A percentile compares a stretch with the other conserved stretches of the same genome.
phyloP scores from a whole-genome alignment of 1,284 basidiomycete genomes.

The Trametes versicolor region DNA sequence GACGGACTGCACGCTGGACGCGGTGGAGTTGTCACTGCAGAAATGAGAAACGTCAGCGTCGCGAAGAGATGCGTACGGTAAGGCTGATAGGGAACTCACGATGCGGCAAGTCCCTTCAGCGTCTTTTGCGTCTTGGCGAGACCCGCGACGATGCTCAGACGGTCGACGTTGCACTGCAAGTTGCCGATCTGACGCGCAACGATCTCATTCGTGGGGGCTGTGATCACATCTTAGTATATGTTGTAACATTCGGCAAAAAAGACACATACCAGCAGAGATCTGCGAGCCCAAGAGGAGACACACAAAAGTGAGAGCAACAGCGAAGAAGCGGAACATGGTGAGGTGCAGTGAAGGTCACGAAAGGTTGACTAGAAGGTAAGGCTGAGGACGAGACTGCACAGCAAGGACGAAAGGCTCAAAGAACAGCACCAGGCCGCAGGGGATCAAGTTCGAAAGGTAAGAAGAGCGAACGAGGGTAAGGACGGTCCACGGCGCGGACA shows the following conservation, averaged over 20 bases:
- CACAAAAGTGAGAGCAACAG: conserved; percentile 26
- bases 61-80: not conserved
- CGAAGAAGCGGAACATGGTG: conserved; percentile 26
- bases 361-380: not conserved
- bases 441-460: not conserved
- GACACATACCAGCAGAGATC: conserved; percentile 25
- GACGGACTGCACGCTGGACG: conserved; percentile 40
- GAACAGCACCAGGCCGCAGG: conserved; percentile 13
- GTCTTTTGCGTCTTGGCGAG: conserved; percentile 44
- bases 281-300: conserved; percentile 29
- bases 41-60: not conserved
- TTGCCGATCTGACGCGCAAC: conserved; percentile 44
- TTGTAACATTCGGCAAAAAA: not conserved
- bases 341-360: not conserved
- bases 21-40: conserved; percentile 42
- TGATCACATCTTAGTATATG: not conserved
- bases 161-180: conserved; percentile 49
- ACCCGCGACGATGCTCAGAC: conserved; percentile 44
- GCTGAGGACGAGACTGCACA: conserved; percentile 5
- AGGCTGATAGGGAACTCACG: conserved; percentile 18
- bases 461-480: not conserved
- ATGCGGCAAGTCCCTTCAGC: conserved; percentile 40
- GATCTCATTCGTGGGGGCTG: conserved; percentile 27
- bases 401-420: conserved; percentile 14
- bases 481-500: not conserved